A percentile compares a stretch with the other conserved stretches of the same genome.
phyloP scores from a whole-genome alignment of 768 basidiomycete species.

The Fibroporia radiculosa region DNA sequence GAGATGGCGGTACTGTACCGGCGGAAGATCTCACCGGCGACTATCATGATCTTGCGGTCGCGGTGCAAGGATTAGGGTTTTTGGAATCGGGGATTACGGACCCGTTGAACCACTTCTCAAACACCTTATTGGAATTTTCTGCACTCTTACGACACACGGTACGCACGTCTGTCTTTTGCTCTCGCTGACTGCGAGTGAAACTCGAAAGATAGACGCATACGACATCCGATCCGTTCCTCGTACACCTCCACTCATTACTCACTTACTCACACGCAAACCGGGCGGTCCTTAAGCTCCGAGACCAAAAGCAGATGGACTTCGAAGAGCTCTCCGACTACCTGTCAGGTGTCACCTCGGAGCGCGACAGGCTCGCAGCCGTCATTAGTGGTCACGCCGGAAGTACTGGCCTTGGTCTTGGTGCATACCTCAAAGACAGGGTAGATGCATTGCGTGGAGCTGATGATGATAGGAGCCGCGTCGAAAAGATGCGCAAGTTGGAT shows the following conservation, averaged over 20 bases:
- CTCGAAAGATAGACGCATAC: constrained; percentile 88
- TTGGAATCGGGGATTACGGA: constrained; percentile 98
- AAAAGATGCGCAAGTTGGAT: constrained; percentile 91
- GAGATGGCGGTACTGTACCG: constrained; percentile 74
- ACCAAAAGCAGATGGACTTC: constrained; percentile 98
- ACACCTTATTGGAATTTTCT: constrained; percentile 92
- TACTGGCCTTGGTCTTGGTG: constrained; percentile 74
- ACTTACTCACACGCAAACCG: constrained; percentile 92
- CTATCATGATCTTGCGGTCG: constrained; percentile 95
- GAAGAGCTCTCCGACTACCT: constrained; percentile 96
- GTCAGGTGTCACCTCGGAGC: constrained; percentile 85
- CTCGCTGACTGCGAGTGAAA: no score
- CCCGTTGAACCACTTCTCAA: constrained; percentile 93
- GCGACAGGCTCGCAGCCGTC: constrained; percentile 85
- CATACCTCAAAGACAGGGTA: constrained; percentile 88
- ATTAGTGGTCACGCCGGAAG: constrained; percentile 85
- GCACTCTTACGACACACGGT: constrained; percentile 81
- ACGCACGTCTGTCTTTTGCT: no score
- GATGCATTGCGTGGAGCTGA: constrained; percentile 89
- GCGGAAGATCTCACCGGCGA: constrained; percentile 93
- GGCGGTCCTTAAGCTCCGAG: constrained; percentile 88
- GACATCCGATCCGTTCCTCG: constrained; percentile 86
- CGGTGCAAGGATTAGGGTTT: constrained; percentile 95
- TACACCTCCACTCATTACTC: constrained; percentile 86
- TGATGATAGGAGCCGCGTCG: constrained; percentile 87